Base-by-base conservation (phyloP, 352 stramenopile species). In the Paralagenidium karlingii region DNA sequence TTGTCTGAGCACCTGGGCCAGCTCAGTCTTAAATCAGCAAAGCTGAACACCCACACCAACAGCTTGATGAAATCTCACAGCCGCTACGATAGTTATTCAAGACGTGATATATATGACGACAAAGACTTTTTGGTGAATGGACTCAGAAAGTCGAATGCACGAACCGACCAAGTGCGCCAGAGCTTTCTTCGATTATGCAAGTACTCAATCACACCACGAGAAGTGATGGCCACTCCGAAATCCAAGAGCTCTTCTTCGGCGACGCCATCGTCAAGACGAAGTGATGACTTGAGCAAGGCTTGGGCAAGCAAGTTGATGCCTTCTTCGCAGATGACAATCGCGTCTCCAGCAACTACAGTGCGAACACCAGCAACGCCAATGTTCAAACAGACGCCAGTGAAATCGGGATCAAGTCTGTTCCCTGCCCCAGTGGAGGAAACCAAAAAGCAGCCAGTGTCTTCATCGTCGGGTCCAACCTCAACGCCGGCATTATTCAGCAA, bases 261-360 rank as follows among this genome's bases (percentile, higher is more conserved):
- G 26, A 29, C 43, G 7, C 34, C 49, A 5, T 30, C 46, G 7
- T 26, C 18, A 40, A 46, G 20, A 22, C 54, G 44, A 51, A 55
- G 36, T 33, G 57, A 39, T 56, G 66, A 45, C 43, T 58, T 18
- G 30, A 48, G 61, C 43, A 80, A 69, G 51, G 64, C 63, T 2
- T 64, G n/a, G n/a, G n/a, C 59, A 25, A 85, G 66, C 45, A 81
- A 81, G 28, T 47, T 85, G 13, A 85, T 85, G 71, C 69, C 71
- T 20, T 64, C 57, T 12, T 64, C 64, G 4, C 71, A 82, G 42
- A 39, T 82, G 19, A 82, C 61, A 4, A 67, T 85, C 41, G 62
- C 66, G 47, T 85, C 71, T 15, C 71, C 71, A 3, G 51, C 82
- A 45, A 77, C 63, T 51, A 61, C 51, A 38, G 45, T 53, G 8